Percentiles rank a stretch among this genome's conserved stretches.
phyloP scores from a whole-genome alignment of 345 rosid genomes.

The Lepidium africanum region DNA sequence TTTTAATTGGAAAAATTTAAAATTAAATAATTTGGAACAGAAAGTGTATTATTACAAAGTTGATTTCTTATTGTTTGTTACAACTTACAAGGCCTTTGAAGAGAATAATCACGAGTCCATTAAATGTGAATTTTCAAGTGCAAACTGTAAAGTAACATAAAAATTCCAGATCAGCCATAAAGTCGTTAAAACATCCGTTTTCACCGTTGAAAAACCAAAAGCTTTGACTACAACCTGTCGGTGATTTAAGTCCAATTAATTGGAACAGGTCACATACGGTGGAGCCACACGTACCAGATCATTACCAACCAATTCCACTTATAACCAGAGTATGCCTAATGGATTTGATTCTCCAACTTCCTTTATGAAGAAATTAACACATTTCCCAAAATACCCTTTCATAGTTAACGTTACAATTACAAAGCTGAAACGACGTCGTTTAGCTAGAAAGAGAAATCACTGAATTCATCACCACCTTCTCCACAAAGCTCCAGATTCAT shows the following conservation, averaged over 20 bases:
- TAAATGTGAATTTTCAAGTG: not conserved
- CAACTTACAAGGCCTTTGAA: no score
- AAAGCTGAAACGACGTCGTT: constrained; percentile 20
- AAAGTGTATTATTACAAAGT: no score
- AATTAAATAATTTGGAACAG: no score
- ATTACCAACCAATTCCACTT: constrained; percentile 14
- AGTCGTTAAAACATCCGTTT: not conserved
- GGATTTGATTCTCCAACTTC: constrained; percentile 21
- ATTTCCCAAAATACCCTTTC: constrained; percentile 2
- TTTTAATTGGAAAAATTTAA: no score
- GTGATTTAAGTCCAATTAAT: constrained; percentile 1
- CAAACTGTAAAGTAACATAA: not conserved
- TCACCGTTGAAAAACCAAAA: not conserved
- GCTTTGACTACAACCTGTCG: not conserved
- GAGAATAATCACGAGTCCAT: not conserved
- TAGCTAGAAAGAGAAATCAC: not conserved
- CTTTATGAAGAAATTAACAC: not conserved
- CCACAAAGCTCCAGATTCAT: constrained; percentile 3
- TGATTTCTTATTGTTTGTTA: no score
- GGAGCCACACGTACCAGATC: constrained; percentile 20
- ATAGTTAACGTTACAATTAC: constrained; percentile 22
- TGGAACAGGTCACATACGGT: constrained; percentile 4
- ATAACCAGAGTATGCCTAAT: not conserved
- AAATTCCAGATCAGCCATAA: not conserved
- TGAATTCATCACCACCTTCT: not conserved